These are phyloP conservation scores for Cairneyella variabilis DNA, from an alignment of 495 filamentous ascomycete genomes.

Conservation along the genomic window DNA sequence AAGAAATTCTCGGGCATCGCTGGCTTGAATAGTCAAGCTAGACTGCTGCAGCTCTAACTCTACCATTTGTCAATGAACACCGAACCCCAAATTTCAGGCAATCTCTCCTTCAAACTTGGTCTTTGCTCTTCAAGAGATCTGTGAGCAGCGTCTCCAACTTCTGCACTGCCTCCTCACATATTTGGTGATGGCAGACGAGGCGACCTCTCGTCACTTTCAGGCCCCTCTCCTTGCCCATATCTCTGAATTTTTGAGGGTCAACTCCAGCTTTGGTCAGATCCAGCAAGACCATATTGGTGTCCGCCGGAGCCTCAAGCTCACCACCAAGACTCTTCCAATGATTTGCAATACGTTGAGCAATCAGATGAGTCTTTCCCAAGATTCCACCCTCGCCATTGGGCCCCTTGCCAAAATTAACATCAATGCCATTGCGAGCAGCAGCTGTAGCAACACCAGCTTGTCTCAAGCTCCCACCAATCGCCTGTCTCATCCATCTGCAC, in stretches of 20 bases:
- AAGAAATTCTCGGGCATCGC: too few relatives aligned
- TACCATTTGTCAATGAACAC: too few relatives aligned
- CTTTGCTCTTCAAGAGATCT: too few relatives aligned
- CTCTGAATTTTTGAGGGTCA: constrained; percentile 38
- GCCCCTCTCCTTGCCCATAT: constrained; percentile 49
- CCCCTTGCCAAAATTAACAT: constrained; percentile 58
- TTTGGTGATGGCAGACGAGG: constrained; percentile 64
- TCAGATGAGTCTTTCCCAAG: constrained; percentile 56
- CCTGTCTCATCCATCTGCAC: constrained; percentile 74
- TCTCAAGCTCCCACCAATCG: constrained; percentile 75
- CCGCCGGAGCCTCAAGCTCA: constrained; percentile 54
- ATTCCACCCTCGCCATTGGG: constrained; percentile 21
- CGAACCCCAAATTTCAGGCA: too few relatives aligned
- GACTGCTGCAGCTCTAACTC: too few relatives aligned
- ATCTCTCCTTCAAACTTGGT: too few relatives aligned
- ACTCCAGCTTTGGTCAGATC: constrained; percentile 58
- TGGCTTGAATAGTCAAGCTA: too few relatives aligned
- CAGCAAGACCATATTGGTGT: constrained; percentile 96
- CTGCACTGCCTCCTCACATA: constrained; percentile 47
- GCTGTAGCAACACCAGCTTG: constrained; percentile 60
- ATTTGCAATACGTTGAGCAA: constrained; percentile 59
- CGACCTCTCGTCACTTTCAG: constrained; percentile 48
- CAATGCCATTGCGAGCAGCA: constrained; percentile 51
- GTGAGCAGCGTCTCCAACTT: constrained; percentile 42
- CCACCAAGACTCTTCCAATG: constrained; percentile 63